Conservation (phyloP, 176 grass and related monocot genomes). For the Saccharum spontaneum region DNA sequence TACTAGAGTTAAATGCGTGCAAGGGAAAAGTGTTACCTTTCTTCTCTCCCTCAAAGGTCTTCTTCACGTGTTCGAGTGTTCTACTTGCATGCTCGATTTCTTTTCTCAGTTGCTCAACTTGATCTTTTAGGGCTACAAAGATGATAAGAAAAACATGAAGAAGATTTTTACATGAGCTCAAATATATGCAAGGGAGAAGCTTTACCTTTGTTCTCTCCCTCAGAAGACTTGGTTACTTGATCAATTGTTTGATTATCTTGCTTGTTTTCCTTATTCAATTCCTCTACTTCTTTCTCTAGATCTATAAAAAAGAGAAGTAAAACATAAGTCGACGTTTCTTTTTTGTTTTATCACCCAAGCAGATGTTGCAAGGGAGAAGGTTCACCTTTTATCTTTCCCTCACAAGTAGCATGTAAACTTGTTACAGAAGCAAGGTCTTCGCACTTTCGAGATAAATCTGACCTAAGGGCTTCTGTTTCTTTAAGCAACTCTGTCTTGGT, state of each 20-base stretch:
- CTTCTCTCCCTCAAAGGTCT: not conserved
- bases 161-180: not conserved
- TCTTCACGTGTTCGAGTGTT: not conserved
- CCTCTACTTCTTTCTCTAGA: not conserved
- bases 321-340: not conserved
- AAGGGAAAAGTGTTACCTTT: not conserved
- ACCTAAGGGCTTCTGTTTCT: not conserved
- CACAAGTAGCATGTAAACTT: not conserved
- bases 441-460: not conserved
- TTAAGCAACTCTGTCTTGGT: not conserved
- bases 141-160: not conserved
- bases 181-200: not conserved
- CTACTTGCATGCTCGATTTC: not conserved
- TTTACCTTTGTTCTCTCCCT: not conserved
- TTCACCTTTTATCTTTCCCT: not conserved
- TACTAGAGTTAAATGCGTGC: not conserved
- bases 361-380: not conserved
- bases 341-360: not conserved
- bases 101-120: not conserved
- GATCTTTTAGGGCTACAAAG: not conserved
- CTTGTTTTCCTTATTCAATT: not conserved
- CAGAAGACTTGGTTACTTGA: not conserved
- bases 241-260: not conserved
- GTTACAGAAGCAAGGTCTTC: not conserved
- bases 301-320: not conserved